A percentile compares a stretch with the other conserved stretches of the same genome.
These are phyloP conservation scores for Cladorrhinum samala DNA, from an alignment of 495 filamentous ascomycete genomes.

Conservation along the genomic window DNA sequence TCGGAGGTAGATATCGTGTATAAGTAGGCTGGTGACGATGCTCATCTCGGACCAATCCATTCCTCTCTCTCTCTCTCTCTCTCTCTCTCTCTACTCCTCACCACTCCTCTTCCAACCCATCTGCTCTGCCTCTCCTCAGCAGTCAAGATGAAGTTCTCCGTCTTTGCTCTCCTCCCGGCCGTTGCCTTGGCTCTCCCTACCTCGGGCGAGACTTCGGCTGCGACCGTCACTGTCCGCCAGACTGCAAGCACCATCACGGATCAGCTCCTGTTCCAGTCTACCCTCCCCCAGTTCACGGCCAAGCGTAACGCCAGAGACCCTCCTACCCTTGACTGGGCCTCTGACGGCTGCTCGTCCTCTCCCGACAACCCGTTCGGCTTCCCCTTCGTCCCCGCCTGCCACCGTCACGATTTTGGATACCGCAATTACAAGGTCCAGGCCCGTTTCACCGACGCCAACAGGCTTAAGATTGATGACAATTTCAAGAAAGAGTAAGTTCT, in stretches of 20 bases:
- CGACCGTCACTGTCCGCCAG: slow-evolving; percentile 4
- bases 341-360: slow-evolving; percentile 37
- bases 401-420: slow-evolving; percentile 48
- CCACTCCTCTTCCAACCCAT: background rate
- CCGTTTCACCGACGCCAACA: slow-evolving; percentile 32
- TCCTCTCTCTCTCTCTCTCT: background rate
- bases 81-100: background rate
- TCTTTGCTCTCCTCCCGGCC: slow-evolving; percentile 16
- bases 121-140: slow-evolving; percentile 4
- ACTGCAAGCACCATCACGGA: slow-evolving; percentile 26
- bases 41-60: too few relatives aligned
- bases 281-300: slow-evolving; percentile 25
- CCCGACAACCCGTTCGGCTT: slow-evolving; percentile 42
- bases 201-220: background rate
- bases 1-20: too few relatives aligned
- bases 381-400: slow-evolving; percentile 36
- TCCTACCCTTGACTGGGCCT: slow-evolving; percentile 31
- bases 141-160: slow-evolving; percentile 26
- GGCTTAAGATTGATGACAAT: slow-evolving; percentile 35
- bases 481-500: slow-evolving; percentile 36
- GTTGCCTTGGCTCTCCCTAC: slow-evolving; percentile 19
- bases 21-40: too few relatives aligned
- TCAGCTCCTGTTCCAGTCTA: slow-evolving; percentile 29
- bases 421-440: slow-evolving; percentile 37
- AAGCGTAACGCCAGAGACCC: slow-evolving; percentile 29